Percentiles rank a stretch among this genome's conserved stretches.
Evolutionary conservation across 139 green algal genomes (phyloP).

Genomic region (Asterochloris sp.): DNA sequence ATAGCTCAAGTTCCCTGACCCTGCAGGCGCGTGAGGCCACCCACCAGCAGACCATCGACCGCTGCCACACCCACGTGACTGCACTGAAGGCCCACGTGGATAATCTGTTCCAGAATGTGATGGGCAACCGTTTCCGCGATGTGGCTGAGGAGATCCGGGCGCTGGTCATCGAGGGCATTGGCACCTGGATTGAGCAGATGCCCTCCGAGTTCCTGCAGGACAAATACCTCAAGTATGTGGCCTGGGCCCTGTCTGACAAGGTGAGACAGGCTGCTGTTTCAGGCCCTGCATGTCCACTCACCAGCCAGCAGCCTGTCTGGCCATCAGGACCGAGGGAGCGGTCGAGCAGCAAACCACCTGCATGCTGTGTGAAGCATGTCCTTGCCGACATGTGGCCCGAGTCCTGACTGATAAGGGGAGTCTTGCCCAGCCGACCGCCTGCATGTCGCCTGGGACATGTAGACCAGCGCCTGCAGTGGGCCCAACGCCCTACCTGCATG

Average conservation of each 20-base stretch:
- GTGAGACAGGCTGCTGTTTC: conserved; percentile 4
- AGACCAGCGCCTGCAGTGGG: neutral
- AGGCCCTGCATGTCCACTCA: too few species aligned
- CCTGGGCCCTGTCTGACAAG: conserved; percentile 89
- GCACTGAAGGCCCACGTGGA: conserved; percentile 47
- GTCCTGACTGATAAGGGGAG: too few species aligned
- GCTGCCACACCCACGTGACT: conserved; percentile 34
- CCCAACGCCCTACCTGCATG: neutral
- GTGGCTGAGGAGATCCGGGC: conserved; percentile 63
- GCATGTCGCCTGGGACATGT: too few species aligned
- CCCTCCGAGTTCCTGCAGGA: conserved; percentile 81
- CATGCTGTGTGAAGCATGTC: too few species aligned
- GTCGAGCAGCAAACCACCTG: too few species aligned
- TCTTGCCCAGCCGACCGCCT: too few species aligned
- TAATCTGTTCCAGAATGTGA: conserved; percentile 16
- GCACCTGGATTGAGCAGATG: conserved; percentile 68
- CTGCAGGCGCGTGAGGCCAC: conserved; percentile 23
- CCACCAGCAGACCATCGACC: conserved; percentile 46
- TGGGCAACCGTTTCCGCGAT: conserved; percentile 61
- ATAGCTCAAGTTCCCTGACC: neutral
- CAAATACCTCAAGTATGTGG: conserved; percentile 96
- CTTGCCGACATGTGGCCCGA: too few species aligned
- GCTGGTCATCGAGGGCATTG: conserved; percentile 75
- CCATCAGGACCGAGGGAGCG: too few species aligned
- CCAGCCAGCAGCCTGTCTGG: too few species aligned